Percentiles rank a stretch among this genome's conserved stretches.
These are phyloP conservation scores for Theileria luwenshuni DNA, from an alignment of 169 alveolate genomes.

Conservation along the genomic window DNA sequence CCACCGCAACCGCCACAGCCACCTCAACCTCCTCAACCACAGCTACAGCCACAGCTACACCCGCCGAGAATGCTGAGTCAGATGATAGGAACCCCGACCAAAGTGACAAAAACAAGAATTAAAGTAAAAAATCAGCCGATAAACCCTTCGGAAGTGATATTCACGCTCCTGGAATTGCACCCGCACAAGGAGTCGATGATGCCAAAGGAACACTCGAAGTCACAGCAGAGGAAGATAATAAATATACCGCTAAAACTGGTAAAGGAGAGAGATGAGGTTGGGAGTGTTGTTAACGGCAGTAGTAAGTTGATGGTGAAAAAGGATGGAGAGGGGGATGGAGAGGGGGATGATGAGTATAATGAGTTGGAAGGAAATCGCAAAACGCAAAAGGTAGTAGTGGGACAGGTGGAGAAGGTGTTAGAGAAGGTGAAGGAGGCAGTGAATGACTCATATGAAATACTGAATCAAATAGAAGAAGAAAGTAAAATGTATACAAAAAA, in stretches of 20 bases:
- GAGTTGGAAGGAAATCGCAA: too few species aligned
- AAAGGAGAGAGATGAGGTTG: background rate
- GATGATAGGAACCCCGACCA: background rate
- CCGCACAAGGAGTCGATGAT: conserved; percentile 23
- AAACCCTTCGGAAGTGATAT: conserved; percentile 22
- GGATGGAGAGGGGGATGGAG: conserved; percentile 2
- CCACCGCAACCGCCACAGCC: too few species aligned
- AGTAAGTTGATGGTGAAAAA: background rate
- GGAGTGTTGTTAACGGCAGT: background rate
- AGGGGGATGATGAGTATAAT: conserved; percentile 2
- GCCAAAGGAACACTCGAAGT: conserved; percentile 13
- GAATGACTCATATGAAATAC: background rate
- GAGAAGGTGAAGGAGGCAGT: background rate
- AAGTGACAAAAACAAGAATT: background rate
- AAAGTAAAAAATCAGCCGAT: conserved; percentile 28
- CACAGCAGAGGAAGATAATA: conserved; percentile 4
- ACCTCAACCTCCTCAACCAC: background rate
- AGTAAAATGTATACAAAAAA: too few species aligned
- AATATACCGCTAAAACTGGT: background rate
- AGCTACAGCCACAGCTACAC: background rate
- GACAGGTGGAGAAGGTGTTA: background rate
- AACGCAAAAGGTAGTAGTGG: too few species aligned
- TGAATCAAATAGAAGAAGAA: too few species aligned
- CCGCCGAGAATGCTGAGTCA: background rate
- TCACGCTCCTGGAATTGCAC: conserved; percentile 43